Conservation (phyloP, 73 alveolate genomes). For the Stentor roeselii region DNA sequence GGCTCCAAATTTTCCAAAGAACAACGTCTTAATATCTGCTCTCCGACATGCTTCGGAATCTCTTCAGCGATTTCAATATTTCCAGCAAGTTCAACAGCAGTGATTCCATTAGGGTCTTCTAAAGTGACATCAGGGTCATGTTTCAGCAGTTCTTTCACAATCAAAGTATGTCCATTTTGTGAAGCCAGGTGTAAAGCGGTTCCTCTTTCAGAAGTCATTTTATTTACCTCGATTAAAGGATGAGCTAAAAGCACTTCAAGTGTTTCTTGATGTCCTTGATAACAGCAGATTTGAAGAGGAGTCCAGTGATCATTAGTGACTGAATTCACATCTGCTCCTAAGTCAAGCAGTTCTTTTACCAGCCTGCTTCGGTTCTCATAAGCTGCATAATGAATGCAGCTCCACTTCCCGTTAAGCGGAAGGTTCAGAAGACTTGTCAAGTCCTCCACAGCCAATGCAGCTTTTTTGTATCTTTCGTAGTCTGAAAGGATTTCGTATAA, state of each 20-base stretch:
- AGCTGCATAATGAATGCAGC: constrained; percentile 21
- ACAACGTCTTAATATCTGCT: neutral
- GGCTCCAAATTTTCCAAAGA: neutral
- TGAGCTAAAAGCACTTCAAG: constrained; percentile 34
- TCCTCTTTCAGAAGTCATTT: constrained; percentile 49
- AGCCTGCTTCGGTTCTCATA: neutral
- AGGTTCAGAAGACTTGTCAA: neutral
- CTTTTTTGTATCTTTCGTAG: neutral
- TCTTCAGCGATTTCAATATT: constrained; percentile 51
- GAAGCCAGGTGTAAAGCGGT: constrained; percentile 64
- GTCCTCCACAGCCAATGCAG: neutral
- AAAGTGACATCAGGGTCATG: constrained; percentile 50
- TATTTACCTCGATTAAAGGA: constrained; percentile 48
- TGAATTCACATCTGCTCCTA: constrained; percentile 47
- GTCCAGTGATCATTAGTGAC: constrained; percentile 56
- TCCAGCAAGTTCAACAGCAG: constrained; percentile 50
- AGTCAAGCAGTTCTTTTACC: neutral
- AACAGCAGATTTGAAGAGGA: constrained; percentile 52
- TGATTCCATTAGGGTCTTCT: constrained; percentile 43
- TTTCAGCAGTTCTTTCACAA: constrained; percentile 51
- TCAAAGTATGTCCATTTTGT: constrained; percentile 51
- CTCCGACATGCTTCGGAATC: constrained; percentile 49
- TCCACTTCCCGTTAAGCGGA: neutral
- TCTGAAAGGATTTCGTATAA: no score
- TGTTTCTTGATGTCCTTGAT: constrained; percentile 49